phyloP scores from a whole-genome alignment of 352 stramenopile genomes.

The Phytophthora colocasiae region DNA sequence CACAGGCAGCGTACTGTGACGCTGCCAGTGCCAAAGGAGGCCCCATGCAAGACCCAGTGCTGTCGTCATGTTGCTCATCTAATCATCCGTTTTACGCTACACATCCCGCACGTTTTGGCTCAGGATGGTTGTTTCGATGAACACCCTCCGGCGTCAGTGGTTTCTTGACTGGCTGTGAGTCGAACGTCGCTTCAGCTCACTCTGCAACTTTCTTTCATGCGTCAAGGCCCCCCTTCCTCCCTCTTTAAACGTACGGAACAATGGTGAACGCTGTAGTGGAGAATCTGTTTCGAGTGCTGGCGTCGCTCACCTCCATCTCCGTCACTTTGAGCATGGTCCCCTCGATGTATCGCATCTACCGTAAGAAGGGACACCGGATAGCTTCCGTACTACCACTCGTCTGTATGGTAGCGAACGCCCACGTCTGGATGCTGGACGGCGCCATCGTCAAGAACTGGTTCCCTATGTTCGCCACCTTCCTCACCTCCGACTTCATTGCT shows the following conservation, averaged over 20 bases:
- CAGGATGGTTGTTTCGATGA: constrained; percentile 22
- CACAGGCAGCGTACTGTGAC: no score
- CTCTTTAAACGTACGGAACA: neutral
- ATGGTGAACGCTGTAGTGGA: constrained; percentile 39
- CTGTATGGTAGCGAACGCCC: constrained; percentile 39
- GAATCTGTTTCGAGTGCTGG: constrained; percentile 41
- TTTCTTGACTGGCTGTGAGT: constrained; percentile 6
- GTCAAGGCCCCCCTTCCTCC: neutral
- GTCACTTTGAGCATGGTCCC: constrained; percentile 47
- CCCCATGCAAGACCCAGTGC: neutral
- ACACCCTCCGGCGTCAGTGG: neutral
- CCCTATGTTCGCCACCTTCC: constrained; percentile 49
- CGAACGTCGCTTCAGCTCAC: constrained; percentile 22
- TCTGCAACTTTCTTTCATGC: constrained; percentile 10
- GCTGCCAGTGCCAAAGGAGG: no score
- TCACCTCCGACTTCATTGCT: constrained; percentile 34
- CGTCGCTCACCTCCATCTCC: constrained; percentile 37
- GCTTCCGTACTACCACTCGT: constrained; percentile 46
- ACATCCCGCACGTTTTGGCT: constrained; percentile 7
- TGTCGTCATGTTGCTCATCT: constrained; percentile 15
- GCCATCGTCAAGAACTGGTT: constrained; percentile 43
- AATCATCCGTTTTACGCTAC: constrained; percentile 12
- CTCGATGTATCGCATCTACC: constrained; percentile 47
- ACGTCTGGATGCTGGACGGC: constrained; percentile 51
- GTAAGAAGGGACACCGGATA: constrained; percentile 38